These are phyloP conservation scores for Vitis hybrid DNA, from an alignment of 177 flowering plant species.

Conservation along the genomic window DNA sequence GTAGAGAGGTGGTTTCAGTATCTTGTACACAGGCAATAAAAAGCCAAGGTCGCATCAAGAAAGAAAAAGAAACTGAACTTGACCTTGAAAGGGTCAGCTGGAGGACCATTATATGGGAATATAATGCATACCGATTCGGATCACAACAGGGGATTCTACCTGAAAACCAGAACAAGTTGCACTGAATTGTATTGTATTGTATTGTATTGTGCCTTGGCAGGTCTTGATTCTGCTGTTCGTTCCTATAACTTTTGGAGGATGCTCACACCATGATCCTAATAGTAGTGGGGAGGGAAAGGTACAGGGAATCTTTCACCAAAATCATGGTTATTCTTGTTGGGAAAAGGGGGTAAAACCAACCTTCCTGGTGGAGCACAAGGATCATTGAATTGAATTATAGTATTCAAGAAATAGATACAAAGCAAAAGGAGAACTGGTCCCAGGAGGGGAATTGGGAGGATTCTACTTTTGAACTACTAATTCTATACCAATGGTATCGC, in stretches of 20 bases:
- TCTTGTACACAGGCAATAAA: too few relatives aligned
- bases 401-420: not conserved
- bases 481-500: not conserved
- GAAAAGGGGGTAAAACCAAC: not conserved
- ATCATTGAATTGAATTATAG: not conserved
- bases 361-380: conserved; percentile 1
- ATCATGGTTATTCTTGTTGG: not conserved
- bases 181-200: too few relatives aligned
- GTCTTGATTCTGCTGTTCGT: too few relatives aligned
- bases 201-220: too few relatives aligned
- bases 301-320: not conserved
- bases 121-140: too few relatives aligned
- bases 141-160: too few relatives aligned
- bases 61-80: too few relatives aligned
- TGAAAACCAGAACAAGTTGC: too few relatives aligned
- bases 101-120: too few relatives aligned
- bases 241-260: not conserved
- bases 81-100: too few relatives aligned
- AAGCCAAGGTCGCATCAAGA: too few relatives aligned
- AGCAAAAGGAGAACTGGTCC: conserved; percentile 1
- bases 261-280: not conserved
- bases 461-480: not conserved
- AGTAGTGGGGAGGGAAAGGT: conserved; percentile 1
- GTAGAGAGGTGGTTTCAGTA: too few relatives aligned
- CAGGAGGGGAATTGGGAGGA: not conserved